Base-by-base conservation (phyloP, 2,329 filamentous ascomycete species). In the Metarhizium brunneum region DNA sequence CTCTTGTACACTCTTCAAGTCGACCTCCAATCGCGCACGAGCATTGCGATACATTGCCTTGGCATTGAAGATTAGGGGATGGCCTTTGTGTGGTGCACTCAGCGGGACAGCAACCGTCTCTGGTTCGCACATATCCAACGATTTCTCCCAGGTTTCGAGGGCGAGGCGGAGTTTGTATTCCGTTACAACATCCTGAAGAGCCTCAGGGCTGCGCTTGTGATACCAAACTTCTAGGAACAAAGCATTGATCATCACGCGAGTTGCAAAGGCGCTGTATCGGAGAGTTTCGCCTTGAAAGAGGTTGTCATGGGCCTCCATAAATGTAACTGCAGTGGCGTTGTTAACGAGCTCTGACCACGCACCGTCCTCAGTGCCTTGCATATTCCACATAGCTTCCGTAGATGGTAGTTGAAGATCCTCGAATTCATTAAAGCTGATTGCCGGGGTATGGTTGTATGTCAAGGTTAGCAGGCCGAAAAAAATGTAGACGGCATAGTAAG, bases 201-300 rank as follows among this genome's bases (percentile, higher is more conserved):
- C 92, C 70, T 97, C 92, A n/a, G 92, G 92, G 70, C 90, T 96
- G 67, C 94, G 89, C 82, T 96, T 96, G 76, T 97, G 90, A 68
- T 96, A 95, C 94, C 94, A 99, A 2, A 97, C 92, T 71, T 97
- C 94, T 51, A 99, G 81, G 79, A 97, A 99, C 61, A 99, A 79
- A 11, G 94, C 92, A 67, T 97, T 99, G 80, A 97, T 96, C 90
- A 99, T 95, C 61, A 97, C 90, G 59, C 94, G 90, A 11, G 94
- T 95, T 5, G 92, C 92, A 69, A 97, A 99, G 1, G 92, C 92
- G 68, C 92, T 97, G 77, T 97, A 99, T 64, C 87, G 87, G 53
- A 92, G 83, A 56, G 83, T 83, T 68, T 96, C 90, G 60, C 92
- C 94, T 70, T 96, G 91, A 78, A 97, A 97, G 4, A 99, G 83